Evolutionary conservation across 73 alveolate genomes (phyloP).

Genomic region (Tetrahymena thermophila): DNA sequence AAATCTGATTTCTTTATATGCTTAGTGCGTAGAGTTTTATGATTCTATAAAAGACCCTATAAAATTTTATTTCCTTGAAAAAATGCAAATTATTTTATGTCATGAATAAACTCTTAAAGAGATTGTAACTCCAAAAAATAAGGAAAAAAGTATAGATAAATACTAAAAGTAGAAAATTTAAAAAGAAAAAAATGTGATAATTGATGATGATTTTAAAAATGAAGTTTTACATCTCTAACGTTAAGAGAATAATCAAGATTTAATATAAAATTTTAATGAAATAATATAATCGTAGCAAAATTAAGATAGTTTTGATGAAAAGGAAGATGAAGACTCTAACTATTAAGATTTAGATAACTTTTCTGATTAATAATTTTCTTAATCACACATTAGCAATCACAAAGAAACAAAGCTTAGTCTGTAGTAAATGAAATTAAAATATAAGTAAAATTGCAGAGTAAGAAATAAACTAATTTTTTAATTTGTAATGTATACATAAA

Average conservation of each 20-base stretch:
- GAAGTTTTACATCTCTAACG: not conserved
- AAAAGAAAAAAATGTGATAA: not conserved
- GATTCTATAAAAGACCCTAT: not conserved
- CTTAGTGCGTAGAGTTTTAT: not conserved
- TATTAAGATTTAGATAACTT: not conserved
- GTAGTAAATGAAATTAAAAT: not conserved
- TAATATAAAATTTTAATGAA: not conserved
- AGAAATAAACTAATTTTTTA: not conserved
- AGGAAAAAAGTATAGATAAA: not conserved
- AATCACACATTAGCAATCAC: not conserved
- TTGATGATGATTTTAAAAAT: not conserved
- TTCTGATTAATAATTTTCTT: not conserved
- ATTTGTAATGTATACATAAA: not conserved
- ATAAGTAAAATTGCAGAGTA: not conserved
- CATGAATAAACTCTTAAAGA: not conserved
- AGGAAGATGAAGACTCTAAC: not conserved
- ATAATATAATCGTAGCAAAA: not conserved
- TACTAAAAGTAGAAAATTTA: not conserved
- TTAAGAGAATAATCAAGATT: not conserved
- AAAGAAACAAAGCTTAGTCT: not conserved
- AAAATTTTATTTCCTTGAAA: not conserved
- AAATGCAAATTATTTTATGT: not conserved
- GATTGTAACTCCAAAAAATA: not conserved
- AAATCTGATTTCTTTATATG: not conserved
- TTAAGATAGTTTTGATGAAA: not conserved